Evolutionary conservation across 805 yeast species (phyloP), one percentile per base, ranked within the genome.

Genomic region (Ogataea pini): DNA sequence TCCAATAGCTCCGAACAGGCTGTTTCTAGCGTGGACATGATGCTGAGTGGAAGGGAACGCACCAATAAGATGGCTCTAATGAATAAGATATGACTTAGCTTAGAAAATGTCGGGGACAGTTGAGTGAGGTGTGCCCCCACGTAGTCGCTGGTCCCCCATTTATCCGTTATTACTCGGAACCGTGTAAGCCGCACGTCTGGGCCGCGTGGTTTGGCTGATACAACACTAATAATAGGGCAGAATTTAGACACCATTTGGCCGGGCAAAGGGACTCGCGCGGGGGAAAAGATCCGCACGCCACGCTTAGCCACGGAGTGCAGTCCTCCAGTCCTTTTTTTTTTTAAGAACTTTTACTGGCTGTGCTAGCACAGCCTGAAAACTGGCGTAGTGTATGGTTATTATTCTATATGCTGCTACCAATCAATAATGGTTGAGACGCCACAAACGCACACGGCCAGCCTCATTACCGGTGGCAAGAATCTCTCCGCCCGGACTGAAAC

Each of bases 381-480:
- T 7, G 34, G 34, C 16, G 16, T 13, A 13, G 32, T 31, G 34
- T n/a, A 31, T 31, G 34, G 18, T 31, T 31, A n/a, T 31, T 31
- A 31, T 31, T 31, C 8, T 28, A 13, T 10, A 28, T 28, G 31
- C 31, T 31, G 34, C 34, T 31, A 31, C 34, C 13, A 31, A 22
- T 36, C 61, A 83, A 63, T 89, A 92, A 67, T 92, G 96, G 59
- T 88, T 86, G 49, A 94, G 67, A 63, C 85, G 80, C 95, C 96
- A 94, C 47, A 94, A 73, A 57, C 98, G 82, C 7, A 85, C 94
- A 62, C 80, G 83, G 8, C 99, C 99, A 20, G 82, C 88, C 60
- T 89, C 96, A 60, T 91, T 92, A 53, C 96, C 99, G 1, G 89
- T 80, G 14, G 91, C 89, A 42, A 94, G 66, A 83, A 91, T 80